Conservation (phyloP, 352 stramenopile genomes). For the Phytopythium aichiense region DNA sequence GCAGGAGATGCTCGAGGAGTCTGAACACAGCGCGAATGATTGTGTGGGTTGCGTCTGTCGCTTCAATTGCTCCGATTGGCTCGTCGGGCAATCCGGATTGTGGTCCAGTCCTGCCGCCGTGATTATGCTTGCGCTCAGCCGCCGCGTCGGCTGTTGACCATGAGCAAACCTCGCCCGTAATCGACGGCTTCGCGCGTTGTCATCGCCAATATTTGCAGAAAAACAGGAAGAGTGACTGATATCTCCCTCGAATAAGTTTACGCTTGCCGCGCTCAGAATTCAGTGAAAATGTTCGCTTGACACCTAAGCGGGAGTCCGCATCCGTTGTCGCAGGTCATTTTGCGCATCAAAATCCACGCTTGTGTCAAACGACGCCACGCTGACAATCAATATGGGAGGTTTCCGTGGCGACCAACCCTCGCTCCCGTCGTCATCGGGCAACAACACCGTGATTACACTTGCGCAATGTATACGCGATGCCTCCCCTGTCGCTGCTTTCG, state of each 20-base stretch:
- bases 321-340: not conserved
- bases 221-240: not conserved
- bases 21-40: not conserved
- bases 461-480: not conserved
- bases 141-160: not conserved
- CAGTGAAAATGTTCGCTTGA: too few species aligned
- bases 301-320: not conserved
- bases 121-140: not conserved
- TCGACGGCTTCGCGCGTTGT: not conserved
- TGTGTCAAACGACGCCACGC: not conserved
- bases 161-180: not conserved
- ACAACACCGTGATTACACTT: not conserved
- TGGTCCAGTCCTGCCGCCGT: not conserved
- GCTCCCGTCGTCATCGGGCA: not conserved
- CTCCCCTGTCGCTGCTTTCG: not conserved
- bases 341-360: not conserved
- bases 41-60: not conserved
- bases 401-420: not conserved
- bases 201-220: not conserved
- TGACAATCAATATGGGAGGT: not conserved
- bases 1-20: too few species aligned
- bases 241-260: too few species aligned
- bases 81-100: not conserved
- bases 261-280: too few species aligned
- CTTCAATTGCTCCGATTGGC: not conserved